Conservation (phyloP, 208 protist species). For the Naegleria lovaniensis region DNA sequence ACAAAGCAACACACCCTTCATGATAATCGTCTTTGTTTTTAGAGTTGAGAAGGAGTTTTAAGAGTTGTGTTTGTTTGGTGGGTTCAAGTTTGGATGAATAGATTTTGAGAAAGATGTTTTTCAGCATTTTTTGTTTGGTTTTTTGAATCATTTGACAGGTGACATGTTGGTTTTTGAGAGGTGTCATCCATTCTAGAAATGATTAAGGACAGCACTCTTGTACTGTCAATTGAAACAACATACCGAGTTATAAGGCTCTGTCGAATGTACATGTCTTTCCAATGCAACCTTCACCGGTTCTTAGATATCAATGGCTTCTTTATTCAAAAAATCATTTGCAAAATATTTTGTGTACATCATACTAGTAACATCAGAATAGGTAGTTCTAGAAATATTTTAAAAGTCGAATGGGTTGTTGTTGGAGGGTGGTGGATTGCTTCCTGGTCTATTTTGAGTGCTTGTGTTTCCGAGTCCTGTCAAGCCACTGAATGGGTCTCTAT, state of each 20-base stretch:
- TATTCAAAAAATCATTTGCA: background rate
- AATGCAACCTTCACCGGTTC: background rate
- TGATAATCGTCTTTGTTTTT: background rate
- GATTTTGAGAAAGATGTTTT: background rate
- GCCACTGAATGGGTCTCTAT: background rate
- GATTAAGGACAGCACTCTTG: too few relatives aligned
- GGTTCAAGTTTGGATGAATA: background rate
- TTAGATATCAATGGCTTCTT: background rate
- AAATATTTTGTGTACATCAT: background rate
- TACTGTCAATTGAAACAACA: too few relatives aligned
- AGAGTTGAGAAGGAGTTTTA: background rate
- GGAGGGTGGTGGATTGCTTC: background rate
- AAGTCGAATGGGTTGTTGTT: constrained; percentile 25
- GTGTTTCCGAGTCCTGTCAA: background rate
- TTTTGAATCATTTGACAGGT: too few relatives aligned
- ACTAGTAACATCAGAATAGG: background rate
- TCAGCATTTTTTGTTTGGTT: background rate
- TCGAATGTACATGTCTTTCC: too few relatives aligned
- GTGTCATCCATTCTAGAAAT: too few relatives aligned
- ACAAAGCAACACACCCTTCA: background rate
- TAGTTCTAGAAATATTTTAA: background rate
- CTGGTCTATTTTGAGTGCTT: background rate
- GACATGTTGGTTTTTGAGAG: too few relatives aligned
- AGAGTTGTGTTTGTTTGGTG: background rate
- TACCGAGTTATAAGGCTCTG: too few relatives aligned